Base-by-base conservation (phyloP, 345 rosid species). In the Gossypium longicalyx region DNA sequence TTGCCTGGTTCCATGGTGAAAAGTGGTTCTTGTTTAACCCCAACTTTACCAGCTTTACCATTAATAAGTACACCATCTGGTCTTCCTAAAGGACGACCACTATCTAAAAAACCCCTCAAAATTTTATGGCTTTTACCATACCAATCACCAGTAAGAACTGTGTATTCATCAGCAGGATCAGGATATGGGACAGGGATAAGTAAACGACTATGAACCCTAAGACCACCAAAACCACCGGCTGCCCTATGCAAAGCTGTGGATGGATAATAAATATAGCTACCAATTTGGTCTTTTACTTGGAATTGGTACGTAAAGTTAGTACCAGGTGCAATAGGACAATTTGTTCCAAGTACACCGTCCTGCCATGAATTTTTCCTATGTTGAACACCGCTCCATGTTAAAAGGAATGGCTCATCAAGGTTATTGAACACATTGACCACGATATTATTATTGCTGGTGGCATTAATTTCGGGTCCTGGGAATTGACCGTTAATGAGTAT, bases 281-380 rank as follows among this genome's bases (percentile, higher is more conserved):
- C 96, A 23, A 93, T 93, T 75, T 93, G 98, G 72, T 93, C 98
- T 87, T 93, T 93, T 11, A 89, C 93, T 73, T 93, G 98, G 83
- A 89, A 91, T n/a, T 80, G 84, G 82, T 87, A 93, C 4, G 98
- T 91, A 84, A 1, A 87, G 86, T 91, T 93, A 43, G 85, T 78
- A 2, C 97, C 94, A 0, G 97, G 91, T 2, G 52, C 74, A 72
- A 91, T 89, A 0, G 98, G 97, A 76, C 98, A 93, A 62, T 80
- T 86, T 1, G 98, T 91, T 8, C 96, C 98, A 0, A 70, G 38
- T 4, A 29, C 38, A 29, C 38, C 38, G 5, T 29, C 38, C 38
- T 29, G 38, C 38, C 38, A 29, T 29, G 38, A 29, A 29, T 29
- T 29, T 29, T 29, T 29, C 4, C 38, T 29, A 29, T 29, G 38